Percentiles rank a stretch among this genome's conserved stretches.
phyloP scores from a whole-genome alignment of 2,329 filamentous ascomycete species.

The Aplosporella prunicola region DNA sequence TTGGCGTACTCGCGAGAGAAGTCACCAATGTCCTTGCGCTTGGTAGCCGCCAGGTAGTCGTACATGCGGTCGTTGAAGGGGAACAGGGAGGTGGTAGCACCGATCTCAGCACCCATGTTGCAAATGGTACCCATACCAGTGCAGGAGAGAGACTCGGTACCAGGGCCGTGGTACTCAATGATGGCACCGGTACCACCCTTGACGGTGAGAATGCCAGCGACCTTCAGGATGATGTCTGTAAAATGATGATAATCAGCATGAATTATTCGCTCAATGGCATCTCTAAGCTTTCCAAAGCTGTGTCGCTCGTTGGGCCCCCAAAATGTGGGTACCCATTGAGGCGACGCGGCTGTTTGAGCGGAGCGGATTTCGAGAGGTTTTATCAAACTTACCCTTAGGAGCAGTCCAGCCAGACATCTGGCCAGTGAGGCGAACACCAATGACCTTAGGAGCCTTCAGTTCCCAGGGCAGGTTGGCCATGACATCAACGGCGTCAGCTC shows the following conservation, averaged over 20 bases:
- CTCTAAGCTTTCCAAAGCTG: not conserved
- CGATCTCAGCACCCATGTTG: slow-evolving; percentile 54
- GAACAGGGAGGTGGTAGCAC: slow-evolving; percentile 88
- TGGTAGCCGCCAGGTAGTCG: slow-evolving; percentile 87
- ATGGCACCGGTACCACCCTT: slow-evolving; percentile 96
- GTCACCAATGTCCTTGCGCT: slow-evolving; percentile 82
- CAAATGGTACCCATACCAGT: slow-evolving; percentile 84
- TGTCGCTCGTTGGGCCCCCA: not conserved
- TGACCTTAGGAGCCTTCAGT: slow-evolving; percentile 92
- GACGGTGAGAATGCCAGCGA: slow-evolving; percentile 91
- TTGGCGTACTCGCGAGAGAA: slow-evolving; percentile 76
- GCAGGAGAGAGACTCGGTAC: slow-evolving; percentile 62
- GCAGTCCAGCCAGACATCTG: slow-evolving; percentile 82
- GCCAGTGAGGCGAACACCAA: slow-evolving; percentile 92
- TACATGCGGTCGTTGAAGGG: slow-evolving; percentile 98
- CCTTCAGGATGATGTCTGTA: slow-evolving; percentile 88
- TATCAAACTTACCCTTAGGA: slow-evolving; percentile 63
- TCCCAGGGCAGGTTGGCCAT: slow-evolving; percentile 98
- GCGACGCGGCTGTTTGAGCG: not conserved
- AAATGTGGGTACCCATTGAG: not conserved
- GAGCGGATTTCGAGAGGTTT: slow-evolving; percentile 6
- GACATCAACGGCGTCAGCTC: slow-evolving; percentile 96
- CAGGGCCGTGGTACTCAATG: slow-evolving; percentile 66
- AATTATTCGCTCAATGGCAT: too few species aligned
- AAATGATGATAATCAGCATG: not conserved